Percentiles rank a stretch among this genome's conserved stretches.
Conservation (phyloP, 192 early-diverging fungal species). For the Gonapodya sp. region DNA sequence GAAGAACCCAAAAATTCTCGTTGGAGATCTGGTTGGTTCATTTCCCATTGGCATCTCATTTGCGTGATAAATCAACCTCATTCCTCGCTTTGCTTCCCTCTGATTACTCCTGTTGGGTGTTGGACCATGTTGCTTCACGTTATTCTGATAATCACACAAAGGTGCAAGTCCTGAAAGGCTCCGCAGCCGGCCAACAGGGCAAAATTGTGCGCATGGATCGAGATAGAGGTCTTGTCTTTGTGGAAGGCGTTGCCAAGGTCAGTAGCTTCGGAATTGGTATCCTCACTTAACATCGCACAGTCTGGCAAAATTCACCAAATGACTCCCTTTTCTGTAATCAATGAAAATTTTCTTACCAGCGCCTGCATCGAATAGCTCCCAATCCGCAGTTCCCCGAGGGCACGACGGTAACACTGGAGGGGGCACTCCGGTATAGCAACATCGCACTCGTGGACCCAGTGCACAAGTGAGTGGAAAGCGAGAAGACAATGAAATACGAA, state of each 20-base stretch:
- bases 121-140: no score
- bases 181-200: background rate
- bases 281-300: no score
- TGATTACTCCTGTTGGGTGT: no score
- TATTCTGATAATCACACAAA: background rate
- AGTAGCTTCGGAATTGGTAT: no score
- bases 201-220: background rate
- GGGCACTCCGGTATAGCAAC: background rate
- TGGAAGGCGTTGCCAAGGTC: background rate
- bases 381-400: background rate
- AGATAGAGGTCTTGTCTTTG: background rate
- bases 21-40: background rate
- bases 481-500: no score
- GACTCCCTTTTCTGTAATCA: no score
- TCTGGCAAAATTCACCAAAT: no score
- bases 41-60: no score
- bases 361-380: background rate
- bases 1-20: background rate
- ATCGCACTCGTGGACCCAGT: background rate
- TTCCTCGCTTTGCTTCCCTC: no score
- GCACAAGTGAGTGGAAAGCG: background rate
- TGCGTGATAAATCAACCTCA: no score
- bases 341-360: background rate
- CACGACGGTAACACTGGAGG: background rate
- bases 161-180: background rate